Evolutionary conservation across 371 early-diverging fungal genomes (phyloP).

Genomic region (Apophysomyces elegans): DNA sequence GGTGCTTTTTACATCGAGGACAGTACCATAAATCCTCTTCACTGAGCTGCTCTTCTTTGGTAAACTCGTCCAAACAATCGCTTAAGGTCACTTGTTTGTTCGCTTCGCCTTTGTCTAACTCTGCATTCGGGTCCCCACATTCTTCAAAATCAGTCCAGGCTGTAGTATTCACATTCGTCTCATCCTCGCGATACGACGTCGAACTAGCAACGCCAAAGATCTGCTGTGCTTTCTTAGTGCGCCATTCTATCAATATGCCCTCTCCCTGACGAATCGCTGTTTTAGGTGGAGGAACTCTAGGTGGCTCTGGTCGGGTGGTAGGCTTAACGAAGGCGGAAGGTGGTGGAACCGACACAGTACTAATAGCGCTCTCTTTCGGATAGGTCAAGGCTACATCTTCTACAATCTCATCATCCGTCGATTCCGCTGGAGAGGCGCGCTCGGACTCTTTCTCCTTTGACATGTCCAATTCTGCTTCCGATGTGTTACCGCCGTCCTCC

Average conservation of each 20-base stretch:
- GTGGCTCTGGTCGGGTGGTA: background rate
- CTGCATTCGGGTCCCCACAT: constrained; percentile 21
- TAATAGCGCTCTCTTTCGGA: constrained; percentile 5
- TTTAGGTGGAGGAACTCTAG: constrained; percentile 10
- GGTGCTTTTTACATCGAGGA: constrained; percentile 60
- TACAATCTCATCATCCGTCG: constrained; percentile 24
- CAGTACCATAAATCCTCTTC: constrained; percentile 73
- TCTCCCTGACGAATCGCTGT: constrained; percentile 44
- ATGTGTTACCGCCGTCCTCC: constrained; percentile 6
- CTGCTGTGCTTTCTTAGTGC: constrained; percentile 27
- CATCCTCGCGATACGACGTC: constrained; percentile 8
- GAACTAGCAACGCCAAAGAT: constrained; percentile 28
- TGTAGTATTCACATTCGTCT: constrained; percentile 21
- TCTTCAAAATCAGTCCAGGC: constrained; percentile 37
- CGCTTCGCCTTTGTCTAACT: constrained; percentile 16
- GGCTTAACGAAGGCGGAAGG: constrained; percentile 4
- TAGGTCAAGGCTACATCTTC: constrained; percentile 19
- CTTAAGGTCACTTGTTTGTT: constrained; percentile 34
- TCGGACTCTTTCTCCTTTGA: background rate
- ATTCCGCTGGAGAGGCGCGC: background rate
- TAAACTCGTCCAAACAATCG: constrained; percentile 67
- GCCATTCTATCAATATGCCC: constrained; percentile 43
- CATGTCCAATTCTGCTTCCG: constrained; percentile 25
- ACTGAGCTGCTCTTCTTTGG: constrained; percentile 61
- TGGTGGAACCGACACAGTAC: constrained; percentile 13